Evolutionary conservation across 2,329 filamentous ascomycete genomes (phyloP), one percentile per base, ranked within the genome.

Genomic region (Sporothrix globosa): DNA sequence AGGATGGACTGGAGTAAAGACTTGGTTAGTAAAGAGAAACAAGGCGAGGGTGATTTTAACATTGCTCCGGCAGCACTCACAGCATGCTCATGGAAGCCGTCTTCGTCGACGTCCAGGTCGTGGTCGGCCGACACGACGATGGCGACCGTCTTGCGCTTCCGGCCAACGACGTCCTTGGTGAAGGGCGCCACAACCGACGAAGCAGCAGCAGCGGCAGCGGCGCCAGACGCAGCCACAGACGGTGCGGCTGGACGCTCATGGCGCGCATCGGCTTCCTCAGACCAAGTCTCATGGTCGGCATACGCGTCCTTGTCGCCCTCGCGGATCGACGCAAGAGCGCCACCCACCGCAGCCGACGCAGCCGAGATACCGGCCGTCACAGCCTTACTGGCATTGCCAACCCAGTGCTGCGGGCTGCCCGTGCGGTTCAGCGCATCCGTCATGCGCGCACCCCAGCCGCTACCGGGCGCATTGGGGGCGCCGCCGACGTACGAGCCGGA

Each of bases 241-340:
- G 71, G 19, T 3, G 61, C 46, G 9, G 52, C 24, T n/a, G 58
- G 44, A 6, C 71, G 69, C 10, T 68, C 82, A 75, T 82, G 82
- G 69, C 91, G 88, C 65, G 91, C 86, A 75, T 92, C 90, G 27
- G 91, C 92, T 81, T 97, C 94, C 79, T 97, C 93, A 17, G 91
- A 93, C 95, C 95, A 97, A 68, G 92, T 89, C 78, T 92, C 91
- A 80, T 96, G 92, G 79, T 97, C 95, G 73, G 89, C 90, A 78
- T 91, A 96, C 67, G 91, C 91, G 73, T 88, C 87, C 77, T 88
- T 90, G 77, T 94, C 92, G 77, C 96, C 93, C 78, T 97, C 92
- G 69, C 91, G 87, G 74, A 96, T 96, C 19, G 92, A 90, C 69
- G 90, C 90, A 74, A 97, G 83, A 34, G 93, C 93, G 73, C 91